Conservation (phyloP, 2,329 filamentous ascomycete species). For the Nemania diffusa region DNA sequence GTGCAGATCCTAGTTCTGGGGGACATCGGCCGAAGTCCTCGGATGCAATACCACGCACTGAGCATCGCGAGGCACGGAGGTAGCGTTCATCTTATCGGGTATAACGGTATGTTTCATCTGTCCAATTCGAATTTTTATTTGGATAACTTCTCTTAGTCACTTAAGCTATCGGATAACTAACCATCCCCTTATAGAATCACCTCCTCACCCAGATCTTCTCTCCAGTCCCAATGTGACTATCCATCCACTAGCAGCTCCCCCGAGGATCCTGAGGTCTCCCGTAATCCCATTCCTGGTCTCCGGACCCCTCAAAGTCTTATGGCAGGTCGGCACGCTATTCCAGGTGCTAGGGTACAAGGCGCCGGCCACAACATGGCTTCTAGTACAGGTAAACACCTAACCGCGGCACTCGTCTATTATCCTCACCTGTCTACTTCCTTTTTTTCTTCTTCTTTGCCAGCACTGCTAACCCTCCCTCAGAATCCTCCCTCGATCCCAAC, state of each 20-base stretch:
- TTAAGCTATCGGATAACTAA: constrained; percentile 18
- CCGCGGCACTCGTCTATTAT: neutral
- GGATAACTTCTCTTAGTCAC: no score
- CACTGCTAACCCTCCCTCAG: constrained; percentile 55
- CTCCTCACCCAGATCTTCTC: constrained; percentile 80
- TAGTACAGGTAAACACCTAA: constrained; percentile 71
- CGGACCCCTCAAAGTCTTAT: constrained; percentile 85
- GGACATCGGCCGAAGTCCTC: constrained; percentile 93
- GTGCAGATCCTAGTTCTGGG: constrained; percentile 92
- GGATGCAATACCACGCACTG: constrained; percentile 98
- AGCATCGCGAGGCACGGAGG: constrained; percentile 87
- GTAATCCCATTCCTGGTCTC: constrained; percentile 80
- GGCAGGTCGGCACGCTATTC: constrained; percentile 80
- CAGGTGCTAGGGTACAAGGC: constrained; percentile 77
- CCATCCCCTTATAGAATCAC: constrained; percentile 69
- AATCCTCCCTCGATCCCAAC: constrained; percentile 97
- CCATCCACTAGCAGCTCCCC: constrained; percentile 74
- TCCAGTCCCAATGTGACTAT: constrained; percentile 76
- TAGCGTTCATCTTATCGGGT: constrained; percentile 86
- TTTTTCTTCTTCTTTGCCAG: neutral
- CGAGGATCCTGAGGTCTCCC: constrained; percentile 72
- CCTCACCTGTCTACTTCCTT: neutral
- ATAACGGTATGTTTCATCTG: constrained; percentile 69
- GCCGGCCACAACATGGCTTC: constrained; percentile 81
- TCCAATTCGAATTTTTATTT: no score